Evolutionary conservation across 1,284 basidiomycete genomes (phyloP).

Genomic region (Melampsora occidentalis): DNA sequence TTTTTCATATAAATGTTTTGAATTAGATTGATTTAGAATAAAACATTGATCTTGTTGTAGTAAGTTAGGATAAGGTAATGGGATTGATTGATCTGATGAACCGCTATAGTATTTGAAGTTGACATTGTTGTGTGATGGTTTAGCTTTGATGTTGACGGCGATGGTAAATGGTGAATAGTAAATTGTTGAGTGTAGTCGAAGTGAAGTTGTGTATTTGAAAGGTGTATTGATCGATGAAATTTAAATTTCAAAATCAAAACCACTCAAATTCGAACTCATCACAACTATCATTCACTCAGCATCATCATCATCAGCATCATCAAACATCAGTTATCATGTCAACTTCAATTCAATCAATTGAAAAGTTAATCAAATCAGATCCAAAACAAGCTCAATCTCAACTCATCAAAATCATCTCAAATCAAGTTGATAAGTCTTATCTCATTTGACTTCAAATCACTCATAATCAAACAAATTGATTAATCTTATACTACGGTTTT

Average conservation of each 20-base stretch:
- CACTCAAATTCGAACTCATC: background rate
- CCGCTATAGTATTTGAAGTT: background rate
- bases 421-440: constrained; percentile 28
- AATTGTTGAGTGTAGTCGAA: background rate
- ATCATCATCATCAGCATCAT: background rate
- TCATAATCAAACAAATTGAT: background rate
- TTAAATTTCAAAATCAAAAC: background rate
- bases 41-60: constrained; percentile 55
- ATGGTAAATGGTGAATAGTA: background rate
- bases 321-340: background rate
- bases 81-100: constrained; percentile 28
- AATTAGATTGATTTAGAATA: constrained; percentile 64
- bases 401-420: constrained; percentile 36
- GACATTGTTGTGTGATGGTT: background rate
- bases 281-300: background rate
- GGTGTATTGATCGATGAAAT: constrained; percentile 7
- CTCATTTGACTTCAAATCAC: no score
- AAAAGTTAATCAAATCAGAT: constrained; percentile 23
- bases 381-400: constrained; percentile 21
- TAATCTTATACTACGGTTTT: background rate
- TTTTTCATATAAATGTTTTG: constrained; percentile 65
- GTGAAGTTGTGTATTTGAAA: no score
- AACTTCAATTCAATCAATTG: constrained; percentile 2
- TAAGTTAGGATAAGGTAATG: constrained; percentile 35
- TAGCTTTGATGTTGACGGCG: background rate